A percentile compares a stretch with the other conserved stretches of the same genome.
Evolutionary conservation across 1,284 basidiomycete genomes (phyloP).

Genomic region (Ganoderma leucocontextum): DNA sequence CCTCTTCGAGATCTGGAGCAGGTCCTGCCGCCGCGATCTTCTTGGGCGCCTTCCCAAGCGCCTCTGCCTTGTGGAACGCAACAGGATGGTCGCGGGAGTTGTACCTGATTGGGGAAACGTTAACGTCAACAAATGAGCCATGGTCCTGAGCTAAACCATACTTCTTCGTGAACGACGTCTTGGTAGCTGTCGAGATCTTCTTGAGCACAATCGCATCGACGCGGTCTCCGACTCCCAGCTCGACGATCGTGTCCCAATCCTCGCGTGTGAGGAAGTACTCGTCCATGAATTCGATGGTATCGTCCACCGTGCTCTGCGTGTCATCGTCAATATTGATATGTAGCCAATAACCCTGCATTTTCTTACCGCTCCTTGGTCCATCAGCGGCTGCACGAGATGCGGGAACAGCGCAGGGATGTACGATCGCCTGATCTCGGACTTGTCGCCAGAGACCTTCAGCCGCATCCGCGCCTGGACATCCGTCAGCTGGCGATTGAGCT

Average conservation of each 20-base stretch:
- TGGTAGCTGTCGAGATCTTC: slow-evolving; percentile 84
- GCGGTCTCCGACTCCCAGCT: slow-evolving; percentile 88
- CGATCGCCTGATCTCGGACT: slow-evolving; percentile 87
- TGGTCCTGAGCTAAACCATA: slow-evolving; percentile 46
- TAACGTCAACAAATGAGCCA: not conserved
- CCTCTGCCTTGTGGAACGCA: slow-evolving; percentile 87
- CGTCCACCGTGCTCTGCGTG: slow-evolving; percentile 75
- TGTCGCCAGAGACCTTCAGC: slow-evolving; percentile 89
- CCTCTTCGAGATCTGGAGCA: slow-evolving; percentile 90
- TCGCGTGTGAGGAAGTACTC: slow-evolving; percentile 94
- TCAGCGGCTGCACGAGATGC: slow-evolving; percentile 82
- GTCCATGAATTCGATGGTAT: slow-evolving; percentile 91
- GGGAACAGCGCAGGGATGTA: slow-evolving; percentile 90
- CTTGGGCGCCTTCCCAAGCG: slow-evolving; percentile 80
- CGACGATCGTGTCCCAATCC: slow-evolving; percentile 95
- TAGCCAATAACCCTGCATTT: not conserved
- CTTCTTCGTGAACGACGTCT: slow-evolving; percentile 89
- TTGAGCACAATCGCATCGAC: slow-evolving; percentile 81
- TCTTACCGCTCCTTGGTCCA: slow-evolving; percentile 73
- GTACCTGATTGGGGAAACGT: slow-evolving; percentile 62
- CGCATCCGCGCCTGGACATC: slow-evolving; percentile 98
- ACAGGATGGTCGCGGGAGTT: slow-evolving; percentile 90
- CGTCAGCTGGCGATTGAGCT: slow-evolving; percentile 82
- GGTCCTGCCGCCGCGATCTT: slow-evolving; percentile 76
- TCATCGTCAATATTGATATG: not conserved